Conservation (phyloP, 129 eudicot species). For the Arctium minus region DNA sequence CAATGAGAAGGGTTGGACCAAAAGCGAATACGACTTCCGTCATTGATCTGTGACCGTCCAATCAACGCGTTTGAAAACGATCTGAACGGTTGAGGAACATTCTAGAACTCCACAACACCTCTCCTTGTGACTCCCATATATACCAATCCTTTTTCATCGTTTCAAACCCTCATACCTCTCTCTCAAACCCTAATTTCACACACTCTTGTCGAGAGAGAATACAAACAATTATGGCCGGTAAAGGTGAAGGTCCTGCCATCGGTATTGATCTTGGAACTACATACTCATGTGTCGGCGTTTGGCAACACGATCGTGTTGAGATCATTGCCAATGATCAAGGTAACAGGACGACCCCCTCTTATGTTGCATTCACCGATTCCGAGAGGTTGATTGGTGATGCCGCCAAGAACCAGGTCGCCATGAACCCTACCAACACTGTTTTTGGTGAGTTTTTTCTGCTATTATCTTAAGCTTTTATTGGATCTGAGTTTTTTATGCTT, state of each 20-base stretch:
- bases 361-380: constrained; percentile 54
- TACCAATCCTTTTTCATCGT: not conserved
- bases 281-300: constrained; percentile 55
- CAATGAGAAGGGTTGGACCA: not conserved
- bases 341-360: constrained; percentile 54
- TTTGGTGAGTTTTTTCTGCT: constrained; percentile 32
- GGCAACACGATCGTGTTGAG: constrained; percentile 67
- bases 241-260: constrained; percentile 63
- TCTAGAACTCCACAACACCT: constrained; percentile 30
- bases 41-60: constrained; percentile 18
- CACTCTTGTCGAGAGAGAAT: constrained; percentile 19
- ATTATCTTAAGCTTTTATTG: not conserved
- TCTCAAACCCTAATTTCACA: constrained; percentile 18
- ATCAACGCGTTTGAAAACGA: constrained; percentile 4
- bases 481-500: constrained; percentile 1
- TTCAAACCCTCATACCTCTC: constrained; percentile 9
- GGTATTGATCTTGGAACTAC: constrained; percentile 60
- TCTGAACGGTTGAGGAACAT: constrained; percentile 44
- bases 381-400: constrained; percentile 59
- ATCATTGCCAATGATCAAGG: constrained; percentile 67
- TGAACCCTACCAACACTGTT: constrained; percentile 61
- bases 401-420: constrained; percentile 65
- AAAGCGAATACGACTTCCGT: not conserved
- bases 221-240: constrained; percentile 38
- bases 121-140: constrained; percentile 11